These are phyloP conservation scores for Malus hybrid DNA, from an alignment of 331 rosid genomes.

Conservation along the genomic window DNA sequence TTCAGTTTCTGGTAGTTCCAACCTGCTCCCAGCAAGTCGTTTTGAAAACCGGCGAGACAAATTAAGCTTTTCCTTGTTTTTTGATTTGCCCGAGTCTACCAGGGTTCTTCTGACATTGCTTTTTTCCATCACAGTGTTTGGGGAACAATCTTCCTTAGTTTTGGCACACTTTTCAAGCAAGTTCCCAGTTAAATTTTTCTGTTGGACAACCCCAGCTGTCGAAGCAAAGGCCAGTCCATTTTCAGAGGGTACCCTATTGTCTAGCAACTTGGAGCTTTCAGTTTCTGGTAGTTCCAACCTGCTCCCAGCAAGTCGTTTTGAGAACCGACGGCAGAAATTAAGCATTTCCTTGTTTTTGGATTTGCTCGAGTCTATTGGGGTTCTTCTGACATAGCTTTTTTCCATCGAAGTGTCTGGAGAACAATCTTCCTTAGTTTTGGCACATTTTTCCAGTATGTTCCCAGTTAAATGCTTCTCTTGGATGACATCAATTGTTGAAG, in stretches of 20 bases:
- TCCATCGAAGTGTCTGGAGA: conserved; percentile 10
- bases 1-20: conserved; percentile 22
- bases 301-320: conserved; percentile 68
- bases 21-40: conserved; percentile 49
- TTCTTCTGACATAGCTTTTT: conserved; percentile 15
- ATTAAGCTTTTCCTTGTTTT: conserved; percentile 27
- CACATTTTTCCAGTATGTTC: conserved; percentile 23
- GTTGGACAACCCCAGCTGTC: conserved; percentile 19
- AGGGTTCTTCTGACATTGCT: conserved; percentile 16
- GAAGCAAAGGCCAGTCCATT: conserved; percentile 15
- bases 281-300: conserved; percentile 23
- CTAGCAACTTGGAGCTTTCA: conserved; percentile 23
- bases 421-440: conserved; percentile 24
- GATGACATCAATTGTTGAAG: conserved; percentile 20
- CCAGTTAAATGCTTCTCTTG: conserved; percentile 23
- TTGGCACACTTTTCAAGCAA: conserved; percentile 25
- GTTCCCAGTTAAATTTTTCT: conserved; percentile 23
- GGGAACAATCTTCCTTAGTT: conserved; percentile 21
- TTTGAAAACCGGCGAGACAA: conserved; percentile 57
- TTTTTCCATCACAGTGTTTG: conserved; percentile 14
- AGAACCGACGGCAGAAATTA: conserved; percentile 43
- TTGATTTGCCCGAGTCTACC: conserved; percentile 27
- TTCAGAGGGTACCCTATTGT: conserved; percentile 20
- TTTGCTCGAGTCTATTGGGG: conserved; percentile 30
- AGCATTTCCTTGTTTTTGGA: conserved; percentile 27